These are phyloP conservation scores for Geosmithia putterillii DNA, from an alignment of 2,329 filamentous ascomycete species.

Conservation along the genomic window DNA sequence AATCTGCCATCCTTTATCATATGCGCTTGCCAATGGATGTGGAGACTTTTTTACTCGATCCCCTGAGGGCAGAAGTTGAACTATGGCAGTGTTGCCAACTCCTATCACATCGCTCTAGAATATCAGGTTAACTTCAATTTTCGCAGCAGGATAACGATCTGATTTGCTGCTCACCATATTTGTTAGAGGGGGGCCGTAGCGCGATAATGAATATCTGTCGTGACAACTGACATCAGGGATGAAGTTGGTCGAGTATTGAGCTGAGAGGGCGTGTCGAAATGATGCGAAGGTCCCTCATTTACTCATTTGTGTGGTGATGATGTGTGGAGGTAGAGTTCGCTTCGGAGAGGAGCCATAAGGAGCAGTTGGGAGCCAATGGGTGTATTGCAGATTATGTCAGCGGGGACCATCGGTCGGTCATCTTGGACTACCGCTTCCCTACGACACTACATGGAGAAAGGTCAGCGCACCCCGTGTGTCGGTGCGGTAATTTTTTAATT, in stretches of 20 bases:
- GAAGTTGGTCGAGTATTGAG: neutral
- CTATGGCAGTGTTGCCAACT: neutral
- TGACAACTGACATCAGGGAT: neutral
- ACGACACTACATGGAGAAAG: neutral
- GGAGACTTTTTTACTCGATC: neutral
- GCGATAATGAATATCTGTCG: neutral
- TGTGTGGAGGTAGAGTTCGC: neutral
- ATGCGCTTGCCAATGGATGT: neutral
- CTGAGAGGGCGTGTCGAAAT: neutral
- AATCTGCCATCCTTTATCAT: neutral
- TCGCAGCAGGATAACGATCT: neutral
- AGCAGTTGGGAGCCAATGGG: neutral
- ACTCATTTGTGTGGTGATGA: neutral
- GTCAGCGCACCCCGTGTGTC: neutral
- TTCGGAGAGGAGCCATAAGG: neutral
- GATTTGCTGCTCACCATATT: neutral
- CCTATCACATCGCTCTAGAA: neutral
- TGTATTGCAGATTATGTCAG: neutral
- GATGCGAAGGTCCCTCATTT: neutral
- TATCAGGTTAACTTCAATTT: neutral
- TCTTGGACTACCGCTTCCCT: neutral
- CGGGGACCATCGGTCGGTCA: neutral
- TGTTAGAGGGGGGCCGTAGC: no score
- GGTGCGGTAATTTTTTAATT: neutral
- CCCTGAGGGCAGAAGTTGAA: neutral